Evolutionary conservation across 108 stramenopile species (phyloP).

Genomic region (Discostella pseudostelligera): DNA sequence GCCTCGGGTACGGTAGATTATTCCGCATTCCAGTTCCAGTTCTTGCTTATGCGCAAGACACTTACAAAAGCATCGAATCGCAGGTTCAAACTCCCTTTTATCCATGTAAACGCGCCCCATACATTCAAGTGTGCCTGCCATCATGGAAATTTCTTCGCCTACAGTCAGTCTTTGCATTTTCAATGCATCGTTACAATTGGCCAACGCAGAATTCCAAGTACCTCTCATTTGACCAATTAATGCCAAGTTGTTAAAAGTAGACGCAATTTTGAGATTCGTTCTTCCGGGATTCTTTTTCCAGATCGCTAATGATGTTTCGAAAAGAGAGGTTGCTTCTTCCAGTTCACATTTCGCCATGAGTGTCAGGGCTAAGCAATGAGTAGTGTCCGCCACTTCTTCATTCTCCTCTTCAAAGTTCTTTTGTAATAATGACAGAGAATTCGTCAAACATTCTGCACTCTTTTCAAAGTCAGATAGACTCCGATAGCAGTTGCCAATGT

Average conservation of each 20-base stretch:
- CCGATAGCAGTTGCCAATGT: slow-evolving; percentile 51
- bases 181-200: slow-evolving; percentile 48
- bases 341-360: slow-evolving; percentile 40
- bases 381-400: slow-evolving; percentile 53
- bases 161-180: slow-evolving; percentile 25
- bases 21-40: slow-evolving; percentile 29
- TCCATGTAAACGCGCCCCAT: slow-evolving; percentile 45
- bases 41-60: slow-evolving; percentile 24
- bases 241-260: slow-evolving; percentile 42
- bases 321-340: slow-evolving; percentile 31
- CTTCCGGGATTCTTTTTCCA: slow-evolving; percentile 35
- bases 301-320: slow-evolving; percentile 36
- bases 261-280: slow-evolving; percentile 30
- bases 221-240: slow-evolving; percentile 40
- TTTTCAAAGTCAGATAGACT: slow-evolving; percentile 44
- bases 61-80: slow-evolving; percentile 39
- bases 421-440: slow-evolving; percentile 32
- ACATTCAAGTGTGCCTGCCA: slow-evolving; percentile 39
- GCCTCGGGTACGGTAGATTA: slow-evolving; percentile 34
- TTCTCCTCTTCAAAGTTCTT: slow-evolving; percentile 37
- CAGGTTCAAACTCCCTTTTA: slow-evolving; percentile 38
- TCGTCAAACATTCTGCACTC: slow-evolving; percentile 38
- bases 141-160: slow-evolving; percentile 29
- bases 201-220: slow-evolving; percentile 41
- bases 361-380: slow-evolving; percentile 45